Evolutionary conservation across 2,329 filamentous ascomycete species (phyloP).

Genomic region (Dactylonectria macrodidyma): DNA sequence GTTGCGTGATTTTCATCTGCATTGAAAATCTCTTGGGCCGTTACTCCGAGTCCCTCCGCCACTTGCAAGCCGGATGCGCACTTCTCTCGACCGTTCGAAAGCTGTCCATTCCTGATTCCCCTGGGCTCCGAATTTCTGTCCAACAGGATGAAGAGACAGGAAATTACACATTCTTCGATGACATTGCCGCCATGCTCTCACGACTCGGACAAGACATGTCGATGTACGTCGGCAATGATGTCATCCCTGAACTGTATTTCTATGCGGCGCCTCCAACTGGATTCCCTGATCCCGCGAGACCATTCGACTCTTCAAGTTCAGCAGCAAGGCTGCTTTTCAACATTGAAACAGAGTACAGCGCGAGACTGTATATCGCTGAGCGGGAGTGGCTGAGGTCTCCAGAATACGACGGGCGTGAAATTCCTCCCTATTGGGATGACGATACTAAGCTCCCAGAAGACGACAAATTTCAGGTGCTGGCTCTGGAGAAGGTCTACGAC

Average conservation of each 20-base stretch:
- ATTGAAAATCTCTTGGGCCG: conserved; percentile 42
- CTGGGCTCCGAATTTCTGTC: neutral
- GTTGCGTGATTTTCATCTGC: conserved; percentile 45
- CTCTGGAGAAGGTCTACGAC: conserved; percentile 14
- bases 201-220: conserved; percentile 34
- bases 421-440: neutral
- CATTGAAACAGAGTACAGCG: conserved; percentile 28
- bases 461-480: conserved; percentile 8
- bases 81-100: conserved; percentile 30
- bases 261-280: conserved; percentile 5
- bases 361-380: conserved; percentile 14
- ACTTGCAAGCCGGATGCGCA: conserved; percentile 37
- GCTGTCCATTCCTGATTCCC: neutral
- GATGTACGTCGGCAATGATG: conserved; percentile 35
- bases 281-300: conserved; percentile 18
- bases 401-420: no score
- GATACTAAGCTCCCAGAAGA: neutral
- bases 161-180: conserved; percentile 21
- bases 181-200: conserved; percentile 35
- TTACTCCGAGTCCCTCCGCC: conserved; percentile 40
- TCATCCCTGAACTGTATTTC: conserved; percentile 34
- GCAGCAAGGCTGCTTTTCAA: conserved; percentile 21
- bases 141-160: conserved; percentile 8
- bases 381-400: neutral
- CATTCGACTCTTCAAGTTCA: conserved; percentile 28